These are phyloP conservation scores for Picochlorum sp. DNA, from an alignment of 139 green algal species.

Conservation along the genomic window DNA sequence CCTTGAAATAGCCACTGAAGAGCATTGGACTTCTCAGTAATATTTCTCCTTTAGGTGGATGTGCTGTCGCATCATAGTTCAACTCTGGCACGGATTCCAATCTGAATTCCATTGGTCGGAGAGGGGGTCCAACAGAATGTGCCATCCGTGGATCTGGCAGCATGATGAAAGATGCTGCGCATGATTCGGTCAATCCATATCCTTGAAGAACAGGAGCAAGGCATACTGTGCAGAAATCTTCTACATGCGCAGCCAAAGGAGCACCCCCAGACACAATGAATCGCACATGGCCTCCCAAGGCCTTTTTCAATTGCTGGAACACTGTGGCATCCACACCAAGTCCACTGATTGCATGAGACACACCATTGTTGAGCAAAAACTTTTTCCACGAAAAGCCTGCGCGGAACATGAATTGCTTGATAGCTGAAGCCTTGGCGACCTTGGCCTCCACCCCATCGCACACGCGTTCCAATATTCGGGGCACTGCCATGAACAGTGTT, in stretches of 20 bases:
- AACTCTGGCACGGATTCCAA: conserved; percentile 56
- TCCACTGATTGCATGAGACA: conserved; percentile 19
- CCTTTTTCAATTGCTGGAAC: conserved; percentile 61
- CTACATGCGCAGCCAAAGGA: conserved; percentile 74
- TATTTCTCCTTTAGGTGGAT: conserved; percentile 62
- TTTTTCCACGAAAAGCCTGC: conserved; percentile 66
- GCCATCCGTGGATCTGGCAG: conserved; percentile 38
- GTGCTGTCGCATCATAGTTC: conserved; percentile 43
- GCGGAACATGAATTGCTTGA: conserved; percentile 66
- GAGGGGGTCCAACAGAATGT: conserved; percentile 71
- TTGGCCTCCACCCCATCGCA: conserved; percentile 35
- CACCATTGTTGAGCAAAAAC: conserved; percentile 51
- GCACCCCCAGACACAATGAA: conserved; percentile 75
- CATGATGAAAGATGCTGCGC: conserved; percentile 70
- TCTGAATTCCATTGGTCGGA: conserved; percentile 49
- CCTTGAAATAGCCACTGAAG: conserved; percentile 77
- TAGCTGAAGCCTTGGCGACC: conserved; percentile 20
- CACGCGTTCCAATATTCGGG: conserved; percentile 70
- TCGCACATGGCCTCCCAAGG: conserved; percentile 65
- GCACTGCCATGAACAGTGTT: conserved; percentile 69
- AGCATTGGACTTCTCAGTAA: conserved; percentile 62
- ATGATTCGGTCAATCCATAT: conserved; percentile 88
- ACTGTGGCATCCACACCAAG: conserved; percentile 57
- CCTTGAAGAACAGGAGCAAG: conserved; percentile 76
- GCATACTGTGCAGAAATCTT: conserved; percentile 74